These are phyloP conservation scores for Eurotiales sp. DNA, from an alignment of 2,329 filamentous ascomycete genomes.

Conservation along the genomic window DNA sequence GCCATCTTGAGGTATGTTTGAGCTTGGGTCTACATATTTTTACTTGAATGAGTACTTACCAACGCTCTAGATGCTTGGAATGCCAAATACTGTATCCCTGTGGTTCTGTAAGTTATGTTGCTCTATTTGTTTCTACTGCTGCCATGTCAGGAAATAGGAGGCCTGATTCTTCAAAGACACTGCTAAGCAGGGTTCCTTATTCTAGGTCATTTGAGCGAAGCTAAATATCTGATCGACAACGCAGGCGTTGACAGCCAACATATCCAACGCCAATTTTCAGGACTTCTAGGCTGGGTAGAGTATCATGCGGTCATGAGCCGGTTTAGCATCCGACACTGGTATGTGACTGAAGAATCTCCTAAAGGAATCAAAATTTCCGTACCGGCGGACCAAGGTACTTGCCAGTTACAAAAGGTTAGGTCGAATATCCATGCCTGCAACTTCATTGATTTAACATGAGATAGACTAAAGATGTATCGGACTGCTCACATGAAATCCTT, in stretches of 20 bases:
- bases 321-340: slow-evolving; percentile 12
- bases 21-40: slow-evolving; percentile 1
- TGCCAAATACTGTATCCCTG: slow-evolving; percentile 10
- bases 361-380: slow-evolving; percentile 11
- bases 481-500: slow-evolving; percentile 11
- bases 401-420: slow-evolving; percentile 9
- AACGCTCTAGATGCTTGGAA: slow-evolving; percentile 8
- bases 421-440: background rate
- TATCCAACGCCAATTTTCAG: slow-evolving; percentile 8
- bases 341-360: slow-evolving; percentile 6
- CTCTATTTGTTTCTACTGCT: slow-evolving; percentile 6
- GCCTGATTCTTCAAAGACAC: slow-evolving; percentile 4
- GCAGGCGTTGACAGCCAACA: slow-evolving; percentile 1
- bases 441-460: slow-evolving; percentile 1
- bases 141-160: slow-evolving; percentile 6
- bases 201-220: slow-evolving; percentile 8
- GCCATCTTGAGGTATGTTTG: slow-evolving; percentile 9
- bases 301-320: slow-evolving; percentile 13
- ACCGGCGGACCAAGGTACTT: slow-evolving; percentile 11
- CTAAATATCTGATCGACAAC: slow-evolving; percentile 3
- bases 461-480: slow-evolving; percentile 11
- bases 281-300: slow-evolving; percentile 11
- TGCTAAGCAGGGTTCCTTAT: background rate
- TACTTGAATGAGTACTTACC: slow-evolving; percentile 1
- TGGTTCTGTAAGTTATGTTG: slow-evolving; percentile 11